Base-by-base conservation (phyloP, 306 rosid species). In the Corylus americana region DNA sequence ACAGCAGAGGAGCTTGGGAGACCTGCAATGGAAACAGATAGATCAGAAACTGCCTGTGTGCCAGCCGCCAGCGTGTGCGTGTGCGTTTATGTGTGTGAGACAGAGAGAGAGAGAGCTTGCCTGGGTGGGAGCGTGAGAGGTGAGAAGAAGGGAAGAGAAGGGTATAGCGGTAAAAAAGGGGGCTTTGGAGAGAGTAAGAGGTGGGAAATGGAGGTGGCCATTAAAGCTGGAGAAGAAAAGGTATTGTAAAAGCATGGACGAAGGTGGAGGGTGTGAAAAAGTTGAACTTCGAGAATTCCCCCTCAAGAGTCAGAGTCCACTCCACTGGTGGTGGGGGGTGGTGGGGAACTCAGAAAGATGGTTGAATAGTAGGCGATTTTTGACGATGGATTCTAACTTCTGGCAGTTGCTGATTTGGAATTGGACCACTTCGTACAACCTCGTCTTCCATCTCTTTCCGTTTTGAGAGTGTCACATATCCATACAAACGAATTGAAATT, bases 161-260 rank as follows among this genome's bases (percentile, higher is more conserved):
- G 25, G 64, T 62, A 4, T 5, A 74, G 51, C n/a, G 80, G 50
- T 42, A 18, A 66, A 74, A 66, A 55, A 50, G 81, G 74, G 64
- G 71, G 57, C 51, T 68, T 85, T 51, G 83, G 54, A 50, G 71
- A 61, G 75, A 64, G 54, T 17, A 69, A 73, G 82, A 49, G 50
- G 66, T 61, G 67, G 51, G 55, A 49, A 17, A 78, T 66, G 53
- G 55, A 25, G 67, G 55, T 47, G 37, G 92, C 91, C 91, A 91
- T 89, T 75, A 75, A 70, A 70, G 83, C 20, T 49, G 81, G 78
- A 58, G 13, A 8, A 14, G 77, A 85, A 45, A 83, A 64, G 82
- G 42, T 25, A 37, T 22, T 58, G 58, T 3, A 42, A 42, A 16
- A 31, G 78, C 84, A 78, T 55, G 18, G 77, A 66, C 29, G 51